Base-by-base conservation (phyloP, 2,329 filamentous ascomycete genomes). In the Neonectria hederae region DNA sequence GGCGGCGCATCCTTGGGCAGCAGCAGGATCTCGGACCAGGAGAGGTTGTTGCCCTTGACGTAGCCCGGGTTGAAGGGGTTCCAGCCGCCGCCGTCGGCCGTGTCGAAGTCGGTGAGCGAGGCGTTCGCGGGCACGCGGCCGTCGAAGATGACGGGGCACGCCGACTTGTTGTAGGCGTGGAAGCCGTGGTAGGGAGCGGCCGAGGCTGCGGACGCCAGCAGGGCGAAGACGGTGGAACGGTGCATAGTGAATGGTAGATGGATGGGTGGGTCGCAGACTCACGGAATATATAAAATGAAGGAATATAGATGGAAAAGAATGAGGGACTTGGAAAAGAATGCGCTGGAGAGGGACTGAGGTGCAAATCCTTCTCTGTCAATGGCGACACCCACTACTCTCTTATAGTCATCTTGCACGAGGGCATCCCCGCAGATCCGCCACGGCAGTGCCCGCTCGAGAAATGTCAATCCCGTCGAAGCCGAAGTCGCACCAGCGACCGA, bases 11-110 rank as follows among this genome's bases (percentile, higher is more conserved):
- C 75, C 66, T 45, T 77, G 76, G 13, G 75, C 69, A 87, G 81
- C 62, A 83, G 73, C 30, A 89, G 75, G 38, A 86, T 80, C 57
- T 84, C 70, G 59, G 82, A 83, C 80, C 84, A 86, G 6, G 78
- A 82, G 22, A 87, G 76, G 68, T 82, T 82, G 80, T 83, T 78
- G 49, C 86, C 86, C 69, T 86, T 82, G 57, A 87, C 84, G 69
- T 81, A 86, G 62, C 76, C 76, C 0, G 86, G 80, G 77, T 83
- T 85, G 77, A 83, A 89, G 28, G 84, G 76, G 62, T 72, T 72
- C 68, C 68, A 72, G 17, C 64, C 70, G 30, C 70, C 69, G 62
- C 78, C 76, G 35, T 77, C 80, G 53, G 75, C 74, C 5, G 69
- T 71, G 69, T 84, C 82, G 59, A 86, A 84, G 8, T 78, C 74